Conservation (phyloP, 2,329 filamentous ascomycete genomes). For the Alternaria longipes region DNA sequence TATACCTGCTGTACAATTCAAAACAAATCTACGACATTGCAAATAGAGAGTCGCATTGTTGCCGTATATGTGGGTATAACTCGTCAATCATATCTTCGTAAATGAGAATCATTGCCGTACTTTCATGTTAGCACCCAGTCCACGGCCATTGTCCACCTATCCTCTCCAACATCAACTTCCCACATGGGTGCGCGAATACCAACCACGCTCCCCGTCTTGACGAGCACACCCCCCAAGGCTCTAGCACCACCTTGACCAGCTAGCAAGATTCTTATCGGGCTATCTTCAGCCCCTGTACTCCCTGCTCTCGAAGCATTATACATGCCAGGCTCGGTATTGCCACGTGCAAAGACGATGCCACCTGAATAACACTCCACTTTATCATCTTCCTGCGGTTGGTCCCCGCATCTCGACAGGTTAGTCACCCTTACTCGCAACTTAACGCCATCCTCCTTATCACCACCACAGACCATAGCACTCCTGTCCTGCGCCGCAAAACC, state of each 20-base stretch:
- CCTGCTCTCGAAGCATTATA: conserved; percentile 23
- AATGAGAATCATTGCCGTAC: background rate
- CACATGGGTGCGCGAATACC: conserved; percentile 53
- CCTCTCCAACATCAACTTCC: conserved; percentile 50
- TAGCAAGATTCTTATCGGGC: conserved; percentile 34
- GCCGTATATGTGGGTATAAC: background rate
- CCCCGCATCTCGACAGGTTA: background rate
- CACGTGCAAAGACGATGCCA: conserved; percentile 34
- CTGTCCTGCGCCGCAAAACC: conserved; percentile 28
- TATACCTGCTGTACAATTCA: background rate
- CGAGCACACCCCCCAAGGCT: conserved; percentile 25
- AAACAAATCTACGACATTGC: background rate
- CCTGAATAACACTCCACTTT: conserved; percentile 33
- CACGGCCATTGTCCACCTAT: conserved; percentile 53
- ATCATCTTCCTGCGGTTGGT: background rate
- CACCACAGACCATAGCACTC: conserved; percentile 20
- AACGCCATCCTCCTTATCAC: conserved; percentile 39
- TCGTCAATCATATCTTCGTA: conserved; percentile 22
- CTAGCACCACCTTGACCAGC: conserved; percentile 39
- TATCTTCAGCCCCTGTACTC: background rate
- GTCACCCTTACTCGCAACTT: conserved; percentile 25
- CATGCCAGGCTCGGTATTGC: conserved; percentile 23
- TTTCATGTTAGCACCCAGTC: conserved; percentile 51
- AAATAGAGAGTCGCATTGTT: background rate
- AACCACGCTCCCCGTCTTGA: conserved; percentile 41